phyloP scores from a whole-genome alignment of 2,329 filamentous ascomycete species.

The Hirsutella thompsonii region DNA sequence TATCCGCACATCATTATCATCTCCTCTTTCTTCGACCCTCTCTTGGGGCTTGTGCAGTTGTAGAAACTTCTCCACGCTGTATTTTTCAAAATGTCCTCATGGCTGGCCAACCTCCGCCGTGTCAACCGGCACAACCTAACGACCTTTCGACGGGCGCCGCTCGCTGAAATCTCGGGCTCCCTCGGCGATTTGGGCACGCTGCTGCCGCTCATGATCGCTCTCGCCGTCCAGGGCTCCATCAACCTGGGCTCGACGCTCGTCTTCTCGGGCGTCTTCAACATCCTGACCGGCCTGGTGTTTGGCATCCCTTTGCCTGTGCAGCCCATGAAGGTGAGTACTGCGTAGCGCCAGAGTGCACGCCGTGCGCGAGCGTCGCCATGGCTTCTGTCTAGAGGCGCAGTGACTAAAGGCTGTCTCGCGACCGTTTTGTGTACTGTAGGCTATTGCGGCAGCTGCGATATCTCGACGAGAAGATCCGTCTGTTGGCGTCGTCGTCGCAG shows the following conservation, averaged over 20 bases:
- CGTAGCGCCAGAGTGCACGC: not conserved
- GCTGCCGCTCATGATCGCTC: conserved; percentile 76
- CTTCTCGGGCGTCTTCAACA: conserved; percentile 79
- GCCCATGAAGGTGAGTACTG: conserved; percentile 51
- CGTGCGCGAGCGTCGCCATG: no score
- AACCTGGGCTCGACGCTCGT: conserved; percentile 74
- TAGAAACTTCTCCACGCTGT: not conserved
- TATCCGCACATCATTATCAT: no score
- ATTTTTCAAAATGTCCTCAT: conserved; percentile 10
- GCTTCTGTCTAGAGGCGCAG: no score
- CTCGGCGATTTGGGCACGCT: conserved; percentile 82
- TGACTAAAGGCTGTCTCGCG: not conserved
- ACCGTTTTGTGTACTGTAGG: conserved; percentile 29
- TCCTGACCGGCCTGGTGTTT: conserved; percentile 69
- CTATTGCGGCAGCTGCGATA: conserved; percentile 85
- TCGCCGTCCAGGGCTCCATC: conserved; percentile 66
- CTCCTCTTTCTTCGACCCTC: no score
- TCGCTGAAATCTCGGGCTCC: conserved; percentile 74
- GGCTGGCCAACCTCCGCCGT: conserved; percentile 16
- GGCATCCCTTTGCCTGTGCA: conserved; percentile 86
- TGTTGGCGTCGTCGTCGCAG: conserved; percentile 58
- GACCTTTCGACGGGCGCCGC: conserved; percentile 31
- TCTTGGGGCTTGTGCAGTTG: no score
- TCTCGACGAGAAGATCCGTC: conserved; percentile 41
- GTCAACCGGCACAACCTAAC: conserved; percentile 33